Evolutionary conservation across 2,329 filamentous ascomycete species (phyloP).

Genomic region (Penicillium sp.): DNA sequence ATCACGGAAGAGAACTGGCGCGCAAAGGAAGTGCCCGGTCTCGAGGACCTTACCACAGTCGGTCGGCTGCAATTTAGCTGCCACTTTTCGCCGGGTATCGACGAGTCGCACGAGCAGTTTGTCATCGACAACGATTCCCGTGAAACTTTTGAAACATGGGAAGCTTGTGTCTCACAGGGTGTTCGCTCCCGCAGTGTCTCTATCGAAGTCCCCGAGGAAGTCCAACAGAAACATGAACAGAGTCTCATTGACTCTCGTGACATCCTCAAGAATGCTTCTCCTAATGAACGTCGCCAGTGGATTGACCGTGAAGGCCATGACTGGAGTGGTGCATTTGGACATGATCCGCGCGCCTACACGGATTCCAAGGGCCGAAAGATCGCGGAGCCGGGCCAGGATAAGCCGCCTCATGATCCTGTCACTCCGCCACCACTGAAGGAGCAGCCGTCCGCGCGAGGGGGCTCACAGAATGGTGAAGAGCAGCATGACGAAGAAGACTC

Average conservation of each 20-base stretch:
- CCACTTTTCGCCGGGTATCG: slow-evolving; percentile 86
- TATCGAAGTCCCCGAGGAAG: slow-evolving; percentile 69
- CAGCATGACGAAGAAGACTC: slow-evolving; percentile 23
- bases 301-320: slow-evolving; percentile 76
- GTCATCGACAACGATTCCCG: slow-evolving; percentile 84
- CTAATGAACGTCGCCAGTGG: slow-evolving; percentile 72
- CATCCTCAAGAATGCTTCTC: slow-evolving; percentile 69
- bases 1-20: slow-evolving; percentile 76
- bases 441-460: slow-evolving; percentile 2
- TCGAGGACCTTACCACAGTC: slow-evolving; percentile 74
- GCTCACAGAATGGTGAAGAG: slow-evolving; percentile 15
- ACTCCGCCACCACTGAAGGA: slow-evolving; percentile 44
- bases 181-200: slow-evolving; percentile 71
- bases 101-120: slow-evolving; percentile 80
- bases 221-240: slow-evolving; percentile 77
- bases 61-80: slow-evolving; percentile 79
- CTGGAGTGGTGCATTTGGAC: slow-evolving; percentile 83
- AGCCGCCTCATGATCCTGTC: slow-evolving; percentile 54
- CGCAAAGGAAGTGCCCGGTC: slow-evolving; percentile 63
- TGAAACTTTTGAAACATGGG: slow-evolving; percentile 94
- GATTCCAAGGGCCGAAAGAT: slow-evolving; percentile 55
- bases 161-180: slow-evolving; percentile 85
- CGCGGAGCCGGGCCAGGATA: slow-evolving; percentile 57
- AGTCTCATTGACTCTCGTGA: slow-evolving; percentile 79
- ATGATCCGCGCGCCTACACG: slow-evolving; percentile 67